Percentiles rank a stretch among this genome's conserved stretches.
Evolutionary conservation across 306 rosid species (phyloP).

Genomic region (Citrullus amarus): DNA sequence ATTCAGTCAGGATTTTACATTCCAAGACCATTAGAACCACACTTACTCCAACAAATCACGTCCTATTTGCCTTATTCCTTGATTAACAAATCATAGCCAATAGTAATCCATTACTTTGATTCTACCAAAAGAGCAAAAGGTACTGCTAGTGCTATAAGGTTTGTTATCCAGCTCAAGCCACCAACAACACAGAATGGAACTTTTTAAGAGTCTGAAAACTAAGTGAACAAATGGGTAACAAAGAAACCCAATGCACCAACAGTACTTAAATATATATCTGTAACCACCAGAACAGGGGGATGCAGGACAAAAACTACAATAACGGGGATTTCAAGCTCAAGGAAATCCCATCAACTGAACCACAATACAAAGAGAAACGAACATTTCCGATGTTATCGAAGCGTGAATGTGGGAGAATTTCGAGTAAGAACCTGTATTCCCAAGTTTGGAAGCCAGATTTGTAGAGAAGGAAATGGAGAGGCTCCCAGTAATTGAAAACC

Average conservation of each 20-base stretch:
- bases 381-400: neutral
- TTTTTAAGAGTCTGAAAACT: neutral
- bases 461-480: conserved; percentile 90
- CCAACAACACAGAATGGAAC: neutral
- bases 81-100: neutral
- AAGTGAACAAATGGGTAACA: neutral
- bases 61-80: neutral
- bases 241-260: neutral
- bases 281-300: neutral
- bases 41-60: neutral
- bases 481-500: conserved; percentile 98
- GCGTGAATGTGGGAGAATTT: neutral
- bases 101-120: neutral
- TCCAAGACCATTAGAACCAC: neutral
- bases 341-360: neutral
- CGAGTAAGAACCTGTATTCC: conserved; percentile 59
- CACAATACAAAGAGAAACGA: neutral
- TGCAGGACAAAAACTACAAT: neutral
- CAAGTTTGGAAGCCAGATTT: conserved; percentile 95
- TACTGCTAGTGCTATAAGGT: neutral
- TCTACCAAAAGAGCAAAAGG: neutral
- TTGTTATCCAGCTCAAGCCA: neutral
- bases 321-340: neutral
- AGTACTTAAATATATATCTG: neutral
- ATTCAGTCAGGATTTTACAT: neutral